These are phyloP conservation scores for Eimeria acervulina DNA, from an alignment of 169 alveolate genomes.

Conservation along the genomic window DNA sequence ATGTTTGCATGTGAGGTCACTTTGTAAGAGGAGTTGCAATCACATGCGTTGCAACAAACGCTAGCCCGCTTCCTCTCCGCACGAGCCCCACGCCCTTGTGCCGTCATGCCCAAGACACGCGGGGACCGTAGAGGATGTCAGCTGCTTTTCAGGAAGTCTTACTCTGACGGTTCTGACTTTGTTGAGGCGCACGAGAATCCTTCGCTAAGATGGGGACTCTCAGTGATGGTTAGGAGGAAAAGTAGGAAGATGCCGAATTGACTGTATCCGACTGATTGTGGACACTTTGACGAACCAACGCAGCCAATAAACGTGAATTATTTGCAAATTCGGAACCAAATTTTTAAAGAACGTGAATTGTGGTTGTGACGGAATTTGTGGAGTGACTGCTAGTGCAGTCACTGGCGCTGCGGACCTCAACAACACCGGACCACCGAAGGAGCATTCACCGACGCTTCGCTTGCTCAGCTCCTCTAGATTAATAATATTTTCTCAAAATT, in stretches of 20 bases:
- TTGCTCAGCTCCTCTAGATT: neutral
- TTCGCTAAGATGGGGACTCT: neutral
- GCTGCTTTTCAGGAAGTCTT: neutral
- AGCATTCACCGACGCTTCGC: neutral
- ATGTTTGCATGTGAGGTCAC: neutral
- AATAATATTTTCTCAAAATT: neutral
- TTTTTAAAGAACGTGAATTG: too few species aligned
- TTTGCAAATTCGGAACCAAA: neutral
- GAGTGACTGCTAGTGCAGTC: too few species aligned
- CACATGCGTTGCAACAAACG: neutral
- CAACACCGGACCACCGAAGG: neutral
- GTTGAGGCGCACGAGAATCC: neutral
- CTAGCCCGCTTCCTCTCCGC: neutral
- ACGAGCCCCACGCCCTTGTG: neutral
- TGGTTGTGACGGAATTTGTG: neutral
- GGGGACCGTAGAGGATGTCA: neutral
- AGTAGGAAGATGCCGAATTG: neutral
- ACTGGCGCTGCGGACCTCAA: neutral
- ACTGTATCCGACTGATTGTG: too few species aligned
- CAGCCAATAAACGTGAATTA: neutral
- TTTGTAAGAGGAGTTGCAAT: neutral
- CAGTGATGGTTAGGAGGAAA: too few species aligned
- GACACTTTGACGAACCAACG: neutral
- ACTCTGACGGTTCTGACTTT: neutral
- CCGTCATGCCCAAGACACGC: neutral